Percentiles rank a stretch among this genome's conserved stretches.
These are phyloP conservation scores for Colletotrichum chrysophilum DNA, from an alignment of 2,329 filamentous ascomycete species.

Conservation along the genomic window DNA sequence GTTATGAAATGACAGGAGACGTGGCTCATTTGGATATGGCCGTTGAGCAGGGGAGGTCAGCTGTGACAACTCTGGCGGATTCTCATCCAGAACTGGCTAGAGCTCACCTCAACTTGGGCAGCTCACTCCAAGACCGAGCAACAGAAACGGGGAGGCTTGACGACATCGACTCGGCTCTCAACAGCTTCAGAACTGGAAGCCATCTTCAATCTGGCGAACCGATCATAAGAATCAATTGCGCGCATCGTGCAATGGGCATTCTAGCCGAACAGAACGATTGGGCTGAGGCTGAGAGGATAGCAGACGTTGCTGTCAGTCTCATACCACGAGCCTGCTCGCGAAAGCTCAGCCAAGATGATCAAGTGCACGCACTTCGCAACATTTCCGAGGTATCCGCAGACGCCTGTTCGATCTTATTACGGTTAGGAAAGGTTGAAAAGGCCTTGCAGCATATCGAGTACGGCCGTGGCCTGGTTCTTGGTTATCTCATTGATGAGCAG, in stretches of 20 bases:
- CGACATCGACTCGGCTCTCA: not conserved
- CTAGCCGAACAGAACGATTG: not conserved
- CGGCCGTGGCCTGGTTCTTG: not conserved
- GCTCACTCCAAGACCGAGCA: not conserved
- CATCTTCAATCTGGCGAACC: not conserved
- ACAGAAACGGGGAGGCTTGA: not conserved
- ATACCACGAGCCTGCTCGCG: not conserved
- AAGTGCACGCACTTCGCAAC: not conserved
- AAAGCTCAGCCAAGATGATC: not conserved
- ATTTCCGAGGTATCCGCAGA: not conserved
- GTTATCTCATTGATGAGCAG: not conserved
- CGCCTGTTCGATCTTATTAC: not conserved
- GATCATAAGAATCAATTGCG: not conserved
- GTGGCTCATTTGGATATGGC: not conserved
- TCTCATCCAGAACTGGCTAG: not conserved
- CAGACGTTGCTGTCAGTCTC: not conserved
- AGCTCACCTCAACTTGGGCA: not conserved
- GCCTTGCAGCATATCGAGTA: not conserved
- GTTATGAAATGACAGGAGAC: not conserved
- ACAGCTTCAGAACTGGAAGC: not conserved
- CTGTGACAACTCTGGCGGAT: not conserved
- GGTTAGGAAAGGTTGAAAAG: not conserved
- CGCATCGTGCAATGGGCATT: not conserved
- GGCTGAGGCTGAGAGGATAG: not conserved
- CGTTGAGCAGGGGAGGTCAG: not conserved